A percentile compares a stretch with the other conserved stretches of the same genome.
Evolutionary conservation across 108 stramenopile species (phyloP).

Genomic region (Ochromonas danica): DNA sequence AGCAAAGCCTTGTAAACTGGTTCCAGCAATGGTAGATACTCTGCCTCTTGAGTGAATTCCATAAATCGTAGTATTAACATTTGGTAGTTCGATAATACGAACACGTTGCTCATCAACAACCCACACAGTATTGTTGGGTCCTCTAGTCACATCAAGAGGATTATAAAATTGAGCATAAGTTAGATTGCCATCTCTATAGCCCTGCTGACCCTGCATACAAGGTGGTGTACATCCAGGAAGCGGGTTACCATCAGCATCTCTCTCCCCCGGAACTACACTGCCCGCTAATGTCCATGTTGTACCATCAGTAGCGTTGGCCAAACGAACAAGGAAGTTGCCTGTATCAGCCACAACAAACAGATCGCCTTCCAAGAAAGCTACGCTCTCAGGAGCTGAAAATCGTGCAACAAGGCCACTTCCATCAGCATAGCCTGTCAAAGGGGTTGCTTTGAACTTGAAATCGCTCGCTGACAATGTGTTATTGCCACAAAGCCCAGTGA

Average conservation of each 20-base stretch:
- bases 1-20: conserved; percentile 50
- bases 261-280: conserved; percentile 37
- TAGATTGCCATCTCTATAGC: conserved; percentile 61
- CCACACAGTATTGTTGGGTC: conserved; percentile 54
- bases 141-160: conserved; percentile 70
- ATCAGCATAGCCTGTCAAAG: conserved; percentile 69
- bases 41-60: conserved; percentile 36
- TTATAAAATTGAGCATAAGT: conserved; percentile 59
- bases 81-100: conserved; percentile 53
- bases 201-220: conserved; percentile 66
- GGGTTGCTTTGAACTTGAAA: conserved; percentile 40
- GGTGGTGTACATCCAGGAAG: conserved; percentile 56
- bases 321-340: conserved; percentile 71
- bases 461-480: conserved; percentile 26
- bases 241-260: conserved; percentile 39
- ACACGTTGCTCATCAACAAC: conserved; percentile 69
- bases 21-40: conserved; percentile 70
- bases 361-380: conserved; percentile 61
- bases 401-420: conserved; percentile 56
- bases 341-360: conserved; percentile 71
- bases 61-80: conserved; percentile 7
- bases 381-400: conserved; percentile 71
- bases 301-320: conserved; percentile 56
- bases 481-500: conserved; percentile 58
- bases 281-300: conserved; percentile 64